Evolutionary conservation across 768 basidiomycete genomes (phyloP), one percentile per base, ranked within the genome.

Genomic region (Amanita rubescens): DNA sequence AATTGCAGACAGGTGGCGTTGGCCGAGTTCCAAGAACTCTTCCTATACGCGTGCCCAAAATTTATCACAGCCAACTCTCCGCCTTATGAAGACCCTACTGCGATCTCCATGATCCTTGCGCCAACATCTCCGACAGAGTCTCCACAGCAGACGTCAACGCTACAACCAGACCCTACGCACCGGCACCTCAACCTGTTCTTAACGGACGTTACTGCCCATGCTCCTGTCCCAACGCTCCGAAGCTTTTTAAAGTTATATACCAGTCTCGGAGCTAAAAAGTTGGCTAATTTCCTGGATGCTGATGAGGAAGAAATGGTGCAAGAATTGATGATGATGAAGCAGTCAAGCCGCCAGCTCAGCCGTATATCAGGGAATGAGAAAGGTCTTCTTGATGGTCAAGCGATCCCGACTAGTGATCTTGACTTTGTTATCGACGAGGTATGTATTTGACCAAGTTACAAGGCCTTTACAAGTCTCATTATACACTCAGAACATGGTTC

Each of bases 321-420:
- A 70, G 90, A 95, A 78, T 81, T 98, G 78, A 96, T 98, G 93
- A 85, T 92, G 41, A 80, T 96, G 71, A 98, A 99, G 75, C 85
- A 88, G 58, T 83, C 84, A 0, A 89, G 87, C 60, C 76, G 91
- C 62, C 90, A 87, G 55, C 69, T 86, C 51, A 84, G 81, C 65
- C 76, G 87, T 67, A 78, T 84, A 34, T 71, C 74, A 37, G 87
- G 76, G 61, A 73, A 78, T 56, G 67, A 71, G 38, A 75, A 75
- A 15, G 75, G 85, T 51, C 67, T 96, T 34, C 73, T 98, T 56
- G 87, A 88, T 57, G 95, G 95, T 1, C 82, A 93, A 64, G 84
- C 81, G 63, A 87, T 91, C 63, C 84, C 86, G 20, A 93, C 89
- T 44, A 94, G 90, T 69, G 95, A 98, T 70, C 69, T 98, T 62